A percentile compares a stretch with the other conserved stretches of the same genome.
Evolutionary conservation across 2,329 filamentous ascomycete species (phyloP).

Genomic region (Teratosphaeriaceae sp.): DNA sequence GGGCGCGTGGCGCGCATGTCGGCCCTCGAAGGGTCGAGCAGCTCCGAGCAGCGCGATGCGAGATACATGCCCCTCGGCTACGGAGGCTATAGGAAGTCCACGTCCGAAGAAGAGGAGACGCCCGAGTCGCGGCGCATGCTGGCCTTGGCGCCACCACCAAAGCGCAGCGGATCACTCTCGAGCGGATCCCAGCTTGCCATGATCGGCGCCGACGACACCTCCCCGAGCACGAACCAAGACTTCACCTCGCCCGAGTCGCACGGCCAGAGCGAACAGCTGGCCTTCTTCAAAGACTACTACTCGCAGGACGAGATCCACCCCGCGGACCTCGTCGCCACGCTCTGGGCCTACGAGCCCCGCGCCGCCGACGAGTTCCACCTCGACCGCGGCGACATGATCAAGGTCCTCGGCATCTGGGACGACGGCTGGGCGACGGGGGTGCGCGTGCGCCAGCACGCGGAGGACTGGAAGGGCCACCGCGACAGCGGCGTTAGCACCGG

Average conservation of each 20-base stretch:
- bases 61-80: slow-evolving; percentile 37
- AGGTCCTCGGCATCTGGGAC: slow-evolving; percentile 97
- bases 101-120: slow-evolving; percentile 55
- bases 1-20: slow-evolving; percentile 94
- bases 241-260: slow-evolving; percentile 85
- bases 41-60: slow-evolving; percentile 45
- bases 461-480: slow-evolving; percentile 81
- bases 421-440: slow-evolving; percentile 97
- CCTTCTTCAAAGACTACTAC: slow-evolving; percentile 98
- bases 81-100: slow-evolving; percentile 45
- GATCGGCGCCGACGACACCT: slow-evolving; percentile 50
- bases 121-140: slow-evolving; percentile 60
- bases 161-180: slow-evolving; percentile 82
- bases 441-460: slow-evolving; percentile 71
- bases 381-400: slow-evolving; percentile 95
- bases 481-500: slow-evolving; percentile 91
- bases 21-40: slow-evolving; percentile 71
- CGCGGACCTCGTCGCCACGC: slow-evolving; percentile 77
- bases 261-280: slow-evolving; percentile 89
- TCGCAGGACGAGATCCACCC: slow-evolving; percentile 94
- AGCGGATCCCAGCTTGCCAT: slow-evolving; percentile 63
- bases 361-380: slow-evolving; percentile 89
- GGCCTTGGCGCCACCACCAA: slow-evolving; percentile 48
- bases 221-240: slow-evolving; percentile 66
- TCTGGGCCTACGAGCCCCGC: slow-evolving; percentile 96